Conservation (phyloP, 345 rosid species). For the Lumnitzera littorea region DNA sequence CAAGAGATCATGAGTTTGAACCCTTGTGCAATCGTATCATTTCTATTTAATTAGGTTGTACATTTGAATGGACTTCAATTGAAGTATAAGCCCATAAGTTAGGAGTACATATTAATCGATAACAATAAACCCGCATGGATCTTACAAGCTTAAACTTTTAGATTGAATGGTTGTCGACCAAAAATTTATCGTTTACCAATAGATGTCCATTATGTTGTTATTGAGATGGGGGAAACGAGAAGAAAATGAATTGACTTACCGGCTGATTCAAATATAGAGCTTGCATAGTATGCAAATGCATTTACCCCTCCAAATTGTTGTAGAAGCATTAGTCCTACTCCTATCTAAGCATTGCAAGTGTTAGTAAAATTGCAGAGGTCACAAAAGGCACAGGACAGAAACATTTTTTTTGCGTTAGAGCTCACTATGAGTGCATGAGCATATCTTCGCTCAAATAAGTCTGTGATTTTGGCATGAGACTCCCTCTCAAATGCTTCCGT, state of each 20-base stretch:
- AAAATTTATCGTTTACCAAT: too few relatives aligned
- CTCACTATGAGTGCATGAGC: constrained; percentile 42
- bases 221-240: background rate
- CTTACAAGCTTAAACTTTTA: too few relatives aligned
- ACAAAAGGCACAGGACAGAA: constrained; percentile 4
- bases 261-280: constrained; percentile 38
- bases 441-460: constrained; percentile 54
- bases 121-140: too few relatives aligned
- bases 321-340: constrained; percentile 53
- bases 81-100: too few relatives aligned
- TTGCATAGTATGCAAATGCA: constrained; percentile 35
- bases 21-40: too few relatives aligned
- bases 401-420: background rate
- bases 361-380: constrained; percentile 1
- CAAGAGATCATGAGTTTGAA: too few relatives aligned
- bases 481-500: constrained; percentile 22
- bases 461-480: constrained; percentile 21
- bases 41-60: too few relatives aligned
- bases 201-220: too few relatives aligned
- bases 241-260: constrained; percentile 21
- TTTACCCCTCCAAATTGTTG: constrained; percentile 51
- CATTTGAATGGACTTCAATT: too few relatives aligned
- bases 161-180: too few relatives aligned
- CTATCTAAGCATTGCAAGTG: constrained; percentile 29
- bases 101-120: too few relatives aligned